phyloP scores from a whole-genome alignment of 352 stramenopile genomes.

The Phytophthora quininea region DNA sequence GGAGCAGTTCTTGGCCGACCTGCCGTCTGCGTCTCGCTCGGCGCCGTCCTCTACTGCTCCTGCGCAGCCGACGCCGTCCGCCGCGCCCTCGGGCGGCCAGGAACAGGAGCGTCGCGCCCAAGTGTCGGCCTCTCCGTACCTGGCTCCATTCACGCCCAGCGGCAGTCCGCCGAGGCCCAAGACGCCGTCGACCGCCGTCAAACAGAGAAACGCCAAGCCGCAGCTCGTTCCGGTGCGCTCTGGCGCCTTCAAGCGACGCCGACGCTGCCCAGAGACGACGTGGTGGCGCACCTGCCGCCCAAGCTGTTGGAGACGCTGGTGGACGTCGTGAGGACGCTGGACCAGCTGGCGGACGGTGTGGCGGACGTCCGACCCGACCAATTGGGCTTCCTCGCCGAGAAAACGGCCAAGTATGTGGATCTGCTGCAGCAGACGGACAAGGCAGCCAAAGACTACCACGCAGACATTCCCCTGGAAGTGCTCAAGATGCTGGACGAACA shows the following conservation, averaged over 20 bases:
- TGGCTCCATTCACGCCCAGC: slow-evolving; percentile 73
- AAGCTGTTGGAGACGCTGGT: slow-evolving; percentile 66
- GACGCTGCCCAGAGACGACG: slow-evolving; percentile 57
- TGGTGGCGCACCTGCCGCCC: slow-evolving; percentile 58
- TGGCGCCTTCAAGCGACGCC: slow-evolving; percentile 25
- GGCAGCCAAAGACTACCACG: slow-evolving; percentile 50
- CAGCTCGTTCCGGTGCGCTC: slow-evolving; percentile 62
- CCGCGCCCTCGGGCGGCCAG: slow-evolving; percentile 10
- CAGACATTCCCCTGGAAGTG: slow-evolving; percentile 65
- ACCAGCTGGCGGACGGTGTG: slow-evolving; percentile 64
- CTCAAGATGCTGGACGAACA: slow-evolving; percentile 65
- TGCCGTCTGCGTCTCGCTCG: slow-evolving; percentile 18
- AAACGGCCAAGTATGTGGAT: slow-evolving; percentile 68
- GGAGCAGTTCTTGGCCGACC: slow-evolving; percentile 35
- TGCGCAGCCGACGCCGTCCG: slow-evolving; percentile 25
- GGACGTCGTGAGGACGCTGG: slow-evolving; percentile 65
- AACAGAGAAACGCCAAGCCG: slow-evolving; percentile 42
- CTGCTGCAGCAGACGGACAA: slow-evolving; percentile 58
- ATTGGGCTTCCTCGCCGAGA: slow-evolving; percentile 56
- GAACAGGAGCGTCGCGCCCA: slow-evolving; percentile 66
- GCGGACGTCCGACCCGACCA: slow-evolving; percentile 70
- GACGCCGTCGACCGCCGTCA: slow-evolving; percentile 49
- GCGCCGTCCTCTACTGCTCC: slow-evolving; percentile 1
- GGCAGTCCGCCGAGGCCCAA: slow-evolving; percentile 61
- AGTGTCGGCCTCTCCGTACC: slow-evolving; percentile 65